Percentiles rank a stretch among this genome's conserved stretches.
Evolutionary conservation across 345 rosid species (phyloP).

Genomic region (Euclidium syriacum): DNA sequence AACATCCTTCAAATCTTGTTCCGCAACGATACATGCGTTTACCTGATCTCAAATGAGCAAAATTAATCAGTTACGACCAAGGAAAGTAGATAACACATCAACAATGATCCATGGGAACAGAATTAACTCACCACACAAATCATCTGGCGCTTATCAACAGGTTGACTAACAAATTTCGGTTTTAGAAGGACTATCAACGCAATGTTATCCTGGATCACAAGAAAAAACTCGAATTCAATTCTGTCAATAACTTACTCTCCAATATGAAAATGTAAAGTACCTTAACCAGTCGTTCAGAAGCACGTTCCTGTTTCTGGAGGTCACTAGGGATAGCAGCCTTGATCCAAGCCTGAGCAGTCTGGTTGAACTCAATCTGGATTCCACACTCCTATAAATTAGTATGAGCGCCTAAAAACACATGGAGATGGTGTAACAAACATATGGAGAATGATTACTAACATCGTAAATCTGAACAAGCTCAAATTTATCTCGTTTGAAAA

Average conservation of each 20-base stretch:
- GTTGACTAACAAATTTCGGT: constrained; percentile 59
- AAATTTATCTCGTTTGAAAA: constrained; percentile 64
- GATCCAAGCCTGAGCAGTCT: constrained; percentile 68
- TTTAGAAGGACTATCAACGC: constrained; percentile 60
- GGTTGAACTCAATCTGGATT: constrained; percentile 65
- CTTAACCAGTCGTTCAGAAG: constrained; percentile 56
- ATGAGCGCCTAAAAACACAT: not conserved
- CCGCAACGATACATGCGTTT: constrained; percentile 55
- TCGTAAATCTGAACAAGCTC: constrained; percentile 63
- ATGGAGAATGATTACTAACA: constrained; percentile 26
- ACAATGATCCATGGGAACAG: too few relatives aligned
- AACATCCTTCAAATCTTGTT: constrained; percentile 63
- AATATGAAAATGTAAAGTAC: constrained; percentile 28
- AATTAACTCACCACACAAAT: constrained; percentile 53
- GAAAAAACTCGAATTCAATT: constrained; percentile 10
- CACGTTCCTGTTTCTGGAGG: constrained; percentile 52
- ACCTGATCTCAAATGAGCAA: constrained; percentile 35
- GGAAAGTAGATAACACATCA: too few relatives aligned
- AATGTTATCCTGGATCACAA: constrained; percentile 46
- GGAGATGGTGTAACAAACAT: not conserved
- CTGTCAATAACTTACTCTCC: not conserved
- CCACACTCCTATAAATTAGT: not conserved
- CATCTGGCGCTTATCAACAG: constrained; percentile 58
- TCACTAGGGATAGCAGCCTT: constrained; percentile 58
- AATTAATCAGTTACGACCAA: too few relatives aligned